These are phyloP conservation scores for Fraxinus angustifolia DNA, from an alignment of 305 asterid species.

Conservation along the genomic window DNA sequence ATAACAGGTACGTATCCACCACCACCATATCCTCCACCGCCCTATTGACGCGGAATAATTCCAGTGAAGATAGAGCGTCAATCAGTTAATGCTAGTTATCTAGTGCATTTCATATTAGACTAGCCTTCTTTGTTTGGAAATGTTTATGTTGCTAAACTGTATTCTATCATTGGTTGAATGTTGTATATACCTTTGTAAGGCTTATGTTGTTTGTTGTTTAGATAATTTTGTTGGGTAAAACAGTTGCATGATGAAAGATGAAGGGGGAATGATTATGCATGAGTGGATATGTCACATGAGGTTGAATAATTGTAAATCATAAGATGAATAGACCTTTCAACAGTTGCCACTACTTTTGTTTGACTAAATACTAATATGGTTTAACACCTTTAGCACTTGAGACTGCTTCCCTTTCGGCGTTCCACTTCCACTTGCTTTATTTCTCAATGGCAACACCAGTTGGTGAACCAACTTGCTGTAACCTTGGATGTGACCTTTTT, in stretches of 20 bases:
- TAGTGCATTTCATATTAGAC: constrained; percentile 2
- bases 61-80: not conserved
- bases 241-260: constrained; percentile 1
- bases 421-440: constrained; percentile 23
- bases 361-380: constrained; percentile 25
- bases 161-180: not conserved
- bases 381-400: constrained; percentile 16
- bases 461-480: constrained; percentile 16
- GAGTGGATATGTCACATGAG: constrained; percentile 22
- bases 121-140: not conserved
- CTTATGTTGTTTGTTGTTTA: not conserved
- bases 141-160: not conserved
- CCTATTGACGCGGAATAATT: constrained; percentile 40
- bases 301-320: constrained; percentile 32
- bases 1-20: constrained; percentile 64
- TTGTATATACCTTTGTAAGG: not conserved
- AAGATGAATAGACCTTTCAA: constrained; percentile 35
- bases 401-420: constrained; percentile 40
- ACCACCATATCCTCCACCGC: constrained; percentile 61
- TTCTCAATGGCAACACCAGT: not conserved
- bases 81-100: not conserved
- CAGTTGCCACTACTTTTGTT: constrained; percentile 18
- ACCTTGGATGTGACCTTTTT: constrained; percentile 9
- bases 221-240: not conserved
- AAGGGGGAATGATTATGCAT: constrained; percentile 1